Evolutionary conservation across 805 yeast species (phyloP).

Genomic region (Saccharomycopsis babjevae): DNA sequence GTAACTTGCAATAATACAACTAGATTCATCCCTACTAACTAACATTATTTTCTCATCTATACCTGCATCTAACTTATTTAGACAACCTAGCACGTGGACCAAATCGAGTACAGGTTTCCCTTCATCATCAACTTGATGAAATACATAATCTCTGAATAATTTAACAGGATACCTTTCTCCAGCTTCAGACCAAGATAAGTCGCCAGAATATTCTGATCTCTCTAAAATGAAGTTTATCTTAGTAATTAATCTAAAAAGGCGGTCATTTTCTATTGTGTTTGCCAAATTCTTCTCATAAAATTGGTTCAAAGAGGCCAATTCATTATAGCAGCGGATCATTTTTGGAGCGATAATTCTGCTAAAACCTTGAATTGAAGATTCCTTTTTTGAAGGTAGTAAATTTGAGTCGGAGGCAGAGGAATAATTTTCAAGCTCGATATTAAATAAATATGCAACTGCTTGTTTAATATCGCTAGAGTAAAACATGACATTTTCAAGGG

Average conservation of each 20-base stretch:
- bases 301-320: conserved; percentile 36
- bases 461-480: conserved; percentile 31
- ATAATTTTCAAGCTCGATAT: neutral
- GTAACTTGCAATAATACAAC: conserved; percentile 75
- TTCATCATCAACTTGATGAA: conserved; percentile 69
- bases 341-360: conserved; percentile 34
- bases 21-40: conserved; percentile 76
- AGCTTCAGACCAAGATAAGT: conserved; percentile 57
- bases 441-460: conserved; percentile 32
- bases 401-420: neutral
- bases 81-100: conserved; percentile 63
- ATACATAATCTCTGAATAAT: conserved; percentile 74
- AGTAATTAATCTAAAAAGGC: conserved; percentile 71
- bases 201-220: conserved; percentile 54
- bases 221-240: conserved; percentile 74
- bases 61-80: conserved; percentile 91
- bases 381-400: neutral
- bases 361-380: conserved; percentile 26
- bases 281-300: conserved; percentile 50
- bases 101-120: conserved; percentile 77
- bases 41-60: conserved; percentile 72
- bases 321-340: conserved; percentile 20
- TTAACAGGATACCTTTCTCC: conserved; percentile 66
- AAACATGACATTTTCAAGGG: conserved; percentile 4
- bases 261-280: conserved; percentile 77